A percentile compares a stretch with the other conserved stretches of the same genome.
Conservation (phyloP, 2,329 filamentous ascomycete genomes). For the Xylaria sp. region DNA sequence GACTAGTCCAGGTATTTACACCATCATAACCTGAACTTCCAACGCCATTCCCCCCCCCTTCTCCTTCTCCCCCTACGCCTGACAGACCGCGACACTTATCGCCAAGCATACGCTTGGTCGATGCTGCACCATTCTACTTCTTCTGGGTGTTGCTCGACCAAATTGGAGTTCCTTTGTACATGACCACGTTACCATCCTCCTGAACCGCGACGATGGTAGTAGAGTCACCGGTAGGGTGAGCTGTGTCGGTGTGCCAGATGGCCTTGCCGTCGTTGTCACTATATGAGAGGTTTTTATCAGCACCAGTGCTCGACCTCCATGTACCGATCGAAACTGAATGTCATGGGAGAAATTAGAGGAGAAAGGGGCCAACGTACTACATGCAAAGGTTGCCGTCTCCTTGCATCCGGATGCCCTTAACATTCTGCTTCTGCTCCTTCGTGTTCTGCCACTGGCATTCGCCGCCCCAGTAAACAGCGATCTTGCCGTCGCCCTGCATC, state of each 20-base stretch:
- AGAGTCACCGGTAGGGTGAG: constrained; percentile 36
- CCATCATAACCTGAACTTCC: not conserved
- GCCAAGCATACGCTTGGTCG: not conserved
- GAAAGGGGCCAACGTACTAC: constrained; percentile 45
- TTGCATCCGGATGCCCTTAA: constrained; percentile 50
- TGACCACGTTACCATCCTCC: constrained; percentile 50
- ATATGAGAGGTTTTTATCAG: constrained; percentile 9
- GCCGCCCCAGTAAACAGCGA: constrained; percentile 49
- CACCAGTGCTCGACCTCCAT: not conserved
- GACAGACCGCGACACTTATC: not conserved
- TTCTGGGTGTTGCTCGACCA: constrained; percentile 48
- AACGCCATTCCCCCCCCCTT: not conserved
- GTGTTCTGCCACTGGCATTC: constrained; percentile 49
- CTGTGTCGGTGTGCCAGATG: constrained; percentile 49
- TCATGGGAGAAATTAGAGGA: not conserved
- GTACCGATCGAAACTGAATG: not conserved
- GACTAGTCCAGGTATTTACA: constrained; percentile 13
- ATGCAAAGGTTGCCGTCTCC: constrained; percentile 49
- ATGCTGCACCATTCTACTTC: constrained; percentile 14
- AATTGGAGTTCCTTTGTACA: constrained; percentile 50
- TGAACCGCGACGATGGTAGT: constrained; percentile 48
- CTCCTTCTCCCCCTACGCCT: not conserved
- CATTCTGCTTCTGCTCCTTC: constrained; percentile 42
- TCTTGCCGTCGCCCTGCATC: constrained; percentile 50
- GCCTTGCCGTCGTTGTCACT: constrained; percentile 36